Base-by-base conservation (phyloP, 1,284 basidiomycete species). In the Ceratobasidium sp. region DNA sequence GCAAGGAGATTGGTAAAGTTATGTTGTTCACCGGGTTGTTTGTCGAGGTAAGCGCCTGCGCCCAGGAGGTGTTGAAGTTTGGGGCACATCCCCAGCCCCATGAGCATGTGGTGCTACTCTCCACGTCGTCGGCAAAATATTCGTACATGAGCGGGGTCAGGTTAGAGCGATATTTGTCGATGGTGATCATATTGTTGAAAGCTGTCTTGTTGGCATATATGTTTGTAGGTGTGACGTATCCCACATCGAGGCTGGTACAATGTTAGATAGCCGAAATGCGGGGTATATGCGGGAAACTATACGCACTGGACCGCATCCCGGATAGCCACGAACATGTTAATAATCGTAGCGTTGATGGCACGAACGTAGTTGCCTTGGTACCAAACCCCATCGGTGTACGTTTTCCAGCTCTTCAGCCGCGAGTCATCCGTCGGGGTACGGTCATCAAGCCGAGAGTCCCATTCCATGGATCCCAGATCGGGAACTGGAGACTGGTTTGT, bases 31-130 rank as follows among this genome's bases (percentile, higher is more conserved):
- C 23, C 7, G 73, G 41, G 20, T 38, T 14, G 41, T 50, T 48
- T 12, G 62, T 54, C 10, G 73, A 50, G 2, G 64, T 46, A 23
- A 76, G 20, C 38, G 35, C 62, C 33, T 76, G 20, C 2, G 73
- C 73, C 73, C 73, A 76, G n/a, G 73, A 55, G 20, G 50, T 66
- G 27, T 76, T 66, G 23, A 76, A n/a, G 38, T 69, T 52, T 23
- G 23, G 12, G 5, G 38, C 41, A 55, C 73, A 76, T 8, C 64
- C 54, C 62, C 64, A 76, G 23, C 48, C 54, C 35, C 73, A 67
- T 4, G 62, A 76, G 60, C 62, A 55, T 20, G 67, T 54, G 3
- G 50, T 55, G 35, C 30, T 62, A 16, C 20, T 33, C n/a, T 41
- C 48, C 33, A 50, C 23, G n/a, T 48, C 16, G 16, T 30, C 35